Evolutionary conservation across 2,329 filamentous ascomycete species (phyloP), one percentile per base, ranked within the genome.

Genomic region (Aspergillus jensenii): DNA sequence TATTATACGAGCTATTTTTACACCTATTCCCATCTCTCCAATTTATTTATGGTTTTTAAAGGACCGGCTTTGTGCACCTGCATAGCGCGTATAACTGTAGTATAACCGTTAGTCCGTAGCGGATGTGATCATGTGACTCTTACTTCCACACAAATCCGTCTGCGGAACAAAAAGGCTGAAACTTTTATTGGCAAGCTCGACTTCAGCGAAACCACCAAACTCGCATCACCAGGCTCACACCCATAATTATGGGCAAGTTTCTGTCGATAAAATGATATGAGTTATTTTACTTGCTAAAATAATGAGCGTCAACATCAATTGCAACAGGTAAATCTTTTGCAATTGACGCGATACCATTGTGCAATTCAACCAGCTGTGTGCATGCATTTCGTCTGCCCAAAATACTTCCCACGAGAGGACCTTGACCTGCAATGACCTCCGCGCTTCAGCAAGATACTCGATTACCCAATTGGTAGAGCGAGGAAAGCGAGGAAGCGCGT

Each of bases 1-100:
- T 54, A 54, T 17, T 37, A 47, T 40, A 47, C 19, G n/a, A 37
- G 31, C 6, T 25, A 54, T 43, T n/a, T 15, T 23, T 52, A 53
- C 46, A 23, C 21, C 7, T 49, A 33, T 39, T 35, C 19, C 12
- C 31, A 25, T 19, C 50, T 37, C 27, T 52, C 43, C 17, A 35
- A 52, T 23, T 14, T n/a, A 52, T 23, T 17, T 25, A 35, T 31
- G 14, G 23, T 53, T 54, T 25, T 59, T 61, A 65, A 70, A 67
- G 59, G 64, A 45, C 19, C 6, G 19, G 19, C 12, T 6, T 14
- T 19, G 19, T 45, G 17, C 41, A 45, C 11, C 17, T 45, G 21
- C 19, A 14, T 19, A 45, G 41, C 15, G 14, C 41, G 41, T 21
- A 45, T 19, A 19, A 21, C 12, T 43, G 21, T 21, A 21, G 40